Base-by-base conservation (phyloP, 192 early-diverging fungal species). In the Linnemannia zychae region DNA sequence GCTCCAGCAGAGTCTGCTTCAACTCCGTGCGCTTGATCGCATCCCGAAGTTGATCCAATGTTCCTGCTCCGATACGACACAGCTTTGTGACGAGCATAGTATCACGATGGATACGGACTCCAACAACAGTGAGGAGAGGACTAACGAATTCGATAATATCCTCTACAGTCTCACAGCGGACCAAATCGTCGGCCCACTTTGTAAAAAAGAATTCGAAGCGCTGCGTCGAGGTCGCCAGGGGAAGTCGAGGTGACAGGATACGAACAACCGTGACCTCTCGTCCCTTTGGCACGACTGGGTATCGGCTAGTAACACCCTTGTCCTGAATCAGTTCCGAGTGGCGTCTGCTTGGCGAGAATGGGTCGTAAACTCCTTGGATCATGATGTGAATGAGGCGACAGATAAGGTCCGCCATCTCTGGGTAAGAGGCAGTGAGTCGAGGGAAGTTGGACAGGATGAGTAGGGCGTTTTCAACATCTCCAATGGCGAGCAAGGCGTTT, bases 401-500 rank as follows among this genome's bases (percentile, higher is more conserved):
- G 22, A 97, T 84, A 67, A 91, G 76, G 28, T 93, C 88, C 3
- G 89, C 90, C 24, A 95, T 87, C 12, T 92, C 93, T 1, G 93
- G 92, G 24, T 95, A 82, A 33, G 92, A 82, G 16, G 88, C 81
- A 31, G 86, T 75, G 1, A 96, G 37, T 22, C 88, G 78, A 9
- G 93, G 91, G 11, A 90, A 86, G 22, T 91, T 82, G 6, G 90
- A 82, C 4, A 96, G 57, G 12, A 94, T 87, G 17, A 88, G 67
- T 37, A 89, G 68, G 24, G 92, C 91, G 38, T 92, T 79, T 4
- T 79, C 74, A 1, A 93, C 20, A 49, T 93, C 93, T 7, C 96
- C 96, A 6, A 95, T 90, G 5, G 90, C 89, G 0, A 96, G 37
- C 4, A 95, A 86, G 22, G 94, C 92, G 16, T 88, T 87, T 18